Evolutionary conservation across 768 basidiomycete species (phyloP), one percentile per base, ranked within the genome.

Genomic region (Amanita rubescens): DNA sequence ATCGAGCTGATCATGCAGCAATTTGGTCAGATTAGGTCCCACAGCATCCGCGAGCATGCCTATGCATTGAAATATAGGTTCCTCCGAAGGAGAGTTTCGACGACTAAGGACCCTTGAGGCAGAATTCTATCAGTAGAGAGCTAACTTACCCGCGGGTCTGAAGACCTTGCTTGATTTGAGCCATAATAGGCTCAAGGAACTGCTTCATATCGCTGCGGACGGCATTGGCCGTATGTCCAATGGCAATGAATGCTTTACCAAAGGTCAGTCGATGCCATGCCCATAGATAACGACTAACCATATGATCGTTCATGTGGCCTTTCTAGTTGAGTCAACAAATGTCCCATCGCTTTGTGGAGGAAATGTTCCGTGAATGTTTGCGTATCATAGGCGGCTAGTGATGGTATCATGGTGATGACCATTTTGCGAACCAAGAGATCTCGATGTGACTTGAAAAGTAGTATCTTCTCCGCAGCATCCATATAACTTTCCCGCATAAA

Each of bases 1-100:
- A 66, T 98, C 94, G 30, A 99, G 80, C 59, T 97, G 89, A 63
- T 98, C 96, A 67, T 97, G 96, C 54, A 99, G 76, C 43, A 95
- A 77, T 64, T 95, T 94, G 0, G 96, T 98, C 44, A 99, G 73
- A 67, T 94, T 95, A 2, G 94, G 94, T 0, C 96, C 96, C 30
- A 99, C 94, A 8, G 96, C 91, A 1, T 84, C 81, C 1, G 94
- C 92, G 39, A 99, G 75, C 93, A 97, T 95, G 34, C 92, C 92
- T 55, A 99, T 81, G 68, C 96, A 98, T 75, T 97, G 91, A 64
- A 99, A 98, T 55, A 98, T 93, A 0, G 94, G 88, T 58, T 93
- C 93, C 67, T 97, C 94, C 14, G 87, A 85, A 2, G 90, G 89
- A 1, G 93, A 90, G 63, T 92, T 94, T 75, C 94, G 95, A 63